Evolutionary conservation across 208 protist genomes (phyloP), one percentile per base, ranked within the genome.

Genomic region (Crithidia mellificae): DNA sequence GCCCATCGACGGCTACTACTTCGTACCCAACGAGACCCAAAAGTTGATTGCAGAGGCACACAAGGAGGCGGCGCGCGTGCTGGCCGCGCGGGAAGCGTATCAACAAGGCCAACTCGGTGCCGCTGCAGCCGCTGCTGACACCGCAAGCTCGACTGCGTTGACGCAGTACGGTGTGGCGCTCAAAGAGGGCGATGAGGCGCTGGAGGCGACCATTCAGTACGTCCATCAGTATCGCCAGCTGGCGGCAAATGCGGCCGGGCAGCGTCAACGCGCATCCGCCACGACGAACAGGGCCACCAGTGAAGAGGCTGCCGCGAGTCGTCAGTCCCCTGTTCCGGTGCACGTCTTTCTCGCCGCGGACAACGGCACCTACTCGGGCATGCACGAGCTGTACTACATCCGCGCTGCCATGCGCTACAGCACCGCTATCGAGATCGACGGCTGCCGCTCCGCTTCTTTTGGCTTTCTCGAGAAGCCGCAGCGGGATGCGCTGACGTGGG

Each of bases 321-420:
- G 34, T 12, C 59, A 58, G 12, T 36, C 64, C 15, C 72, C 65
- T 12, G 72, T 82, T 15, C 51, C 29, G 6, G 78, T 80, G 25
- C 67, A 83, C 49, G 72, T 89, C n/a, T 73, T 90, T 46, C 41
- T 90, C n/a, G 74, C 72, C 20, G 80, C 78, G 0, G 84, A 90
- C 66, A 81, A 83, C 46, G 84, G 78, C 41, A 85, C 72, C 46
- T 83, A 77, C 68, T 85, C 75, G 20, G 84, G 84, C 32, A 72
- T 69, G 38, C 75, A 81, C 68, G 84, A 87, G 62, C 54, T 90
- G 3, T 68, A 68, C 54, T 87, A 77, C 50, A 80, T 90, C 55
- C 50, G 49, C 2, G 66, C 72, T 7, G 76, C 74, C 1, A 83
- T 89, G 80, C 70, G 75, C 36, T 79, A 84, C 69, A 71, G 62